These are phyloP conservation scores for Neostapfia colusana DNA, from an alignment of 176 grass and related monocot species.

Conservation along the genomic window DNA sequence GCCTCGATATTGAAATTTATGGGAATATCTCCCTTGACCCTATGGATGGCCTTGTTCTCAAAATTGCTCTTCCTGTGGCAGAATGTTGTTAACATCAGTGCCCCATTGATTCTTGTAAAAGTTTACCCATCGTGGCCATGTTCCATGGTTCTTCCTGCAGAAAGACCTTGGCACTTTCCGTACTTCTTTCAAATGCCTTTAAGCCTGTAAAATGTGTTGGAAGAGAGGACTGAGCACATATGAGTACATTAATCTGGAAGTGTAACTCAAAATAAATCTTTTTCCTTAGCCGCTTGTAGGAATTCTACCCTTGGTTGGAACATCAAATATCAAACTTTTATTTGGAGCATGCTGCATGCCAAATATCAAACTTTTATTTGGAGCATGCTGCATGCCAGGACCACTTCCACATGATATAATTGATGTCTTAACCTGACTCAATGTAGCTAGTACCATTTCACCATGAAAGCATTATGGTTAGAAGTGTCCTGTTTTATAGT, in stretches of 20 bases:
- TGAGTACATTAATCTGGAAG: not conserved
- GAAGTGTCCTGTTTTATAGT: not conserved
- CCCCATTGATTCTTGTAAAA: not conserved
- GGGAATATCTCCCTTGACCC: not conserved
- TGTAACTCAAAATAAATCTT: not conserved
- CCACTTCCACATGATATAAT: not conserved
- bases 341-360: not conserved
- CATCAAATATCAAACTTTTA: not conserved
- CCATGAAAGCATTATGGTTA: not conserved
- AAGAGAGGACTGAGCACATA: not conserved
- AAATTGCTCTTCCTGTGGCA: not conserved
- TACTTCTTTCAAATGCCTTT: not conserved
- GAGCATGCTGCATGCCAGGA: not conserved
- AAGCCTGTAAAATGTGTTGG: not conserved
- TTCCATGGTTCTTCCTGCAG: not conserved
- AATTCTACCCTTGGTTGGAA: not conserved
- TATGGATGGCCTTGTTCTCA: not conserved
- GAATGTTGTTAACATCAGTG: not conserved
- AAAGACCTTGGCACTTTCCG: not conserved
- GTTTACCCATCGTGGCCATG: not conserved
- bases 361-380: slow-evolving; percentile 1
- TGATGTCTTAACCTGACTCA: not conserved
- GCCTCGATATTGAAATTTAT: not conserved
- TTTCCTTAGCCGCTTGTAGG: not conserved
- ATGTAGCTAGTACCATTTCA: not conserved